A percentile compares a stretch with the other conserved stretches of the same genome.
Conservation (phyloP, 805 yeast genomes). For the Starmera pachycereana region DNA sequence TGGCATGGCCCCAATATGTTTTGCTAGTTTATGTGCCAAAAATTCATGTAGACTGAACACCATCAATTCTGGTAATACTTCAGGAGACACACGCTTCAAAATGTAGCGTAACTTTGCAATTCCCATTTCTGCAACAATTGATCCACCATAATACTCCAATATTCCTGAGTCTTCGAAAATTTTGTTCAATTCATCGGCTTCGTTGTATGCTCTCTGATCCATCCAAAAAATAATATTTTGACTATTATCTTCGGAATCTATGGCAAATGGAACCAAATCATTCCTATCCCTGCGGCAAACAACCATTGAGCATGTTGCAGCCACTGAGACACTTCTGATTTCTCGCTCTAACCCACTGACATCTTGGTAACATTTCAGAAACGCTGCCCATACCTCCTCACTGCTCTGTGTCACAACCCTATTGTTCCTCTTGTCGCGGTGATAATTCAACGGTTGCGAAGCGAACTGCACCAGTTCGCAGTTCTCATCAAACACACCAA, state of each 20-base stretch:
- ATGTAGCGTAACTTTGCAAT: slow-evolving; percentile 39
- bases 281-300: slow-evolving; percentile 21
- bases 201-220: slow-evolving; percentile 36
- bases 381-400: slow-evolving; percentile 24
- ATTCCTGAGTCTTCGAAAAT: slow-evolving; percentile 8
- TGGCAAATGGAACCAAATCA: slow-evolving; percentile 22
- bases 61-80: slow-evolving; percentile 17
- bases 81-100: slow-evolving; percentile 15
- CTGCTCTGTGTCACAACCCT: slow-evolving; percentile 31
- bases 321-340: slow-evolving; percentile 26
- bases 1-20: slow-evolving; percentile 6
- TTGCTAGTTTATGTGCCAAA: slow-evolving; percentile 21
- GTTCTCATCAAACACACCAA: slow-evolving; percentile 19
- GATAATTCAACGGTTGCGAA: slow-evolving; percentile 16
- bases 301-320: slow-evolving; percentile 55
- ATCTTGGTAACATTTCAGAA: slow-evolving; percentile 17
- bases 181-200: slow-evolving; percentile 20
- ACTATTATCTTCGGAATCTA: slow-evolving; percentile 16
- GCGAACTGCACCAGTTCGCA: slow-evolving; percentile 9
- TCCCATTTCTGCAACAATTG: slow-evolving; percentile 47
- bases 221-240: slow-evolving; percentile 49
- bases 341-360: not conserved
- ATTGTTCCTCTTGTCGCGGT: slow-evolving; percentile 10
- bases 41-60: slow-evolving; percentile 45
- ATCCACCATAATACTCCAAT: slow-evolving; percentile 28